phyloP scores from a whole-genome alignment of 139 green algal genomes.

The Limnomonas spitsbergensis region DNA sequence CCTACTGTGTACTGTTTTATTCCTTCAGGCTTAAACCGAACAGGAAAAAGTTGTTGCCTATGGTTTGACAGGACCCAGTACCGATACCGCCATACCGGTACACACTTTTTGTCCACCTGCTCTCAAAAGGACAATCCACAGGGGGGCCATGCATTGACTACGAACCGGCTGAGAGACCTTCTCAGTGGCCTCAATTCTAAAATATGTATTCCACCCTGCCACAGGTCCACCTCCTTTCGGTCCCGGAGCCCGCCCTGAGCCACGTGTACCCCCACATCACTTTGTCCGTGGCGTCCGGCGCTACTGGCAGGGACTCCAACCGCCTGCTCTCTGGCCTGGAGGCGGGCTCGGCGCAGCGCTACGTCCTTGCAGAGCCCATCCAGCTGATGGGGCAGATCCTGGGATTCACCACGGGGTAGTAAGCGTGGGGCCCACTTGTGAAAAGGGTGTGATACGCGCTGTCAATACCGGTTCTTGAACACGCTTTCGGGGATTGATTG shows the following conservation, averaged over 20 bases:
- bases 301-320: constrained; percentile 20
- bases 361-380: constrained; percentile 14
- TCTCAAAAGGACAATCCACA: no score
- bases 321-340: constrained; percentile 10
- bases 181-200: neutral
- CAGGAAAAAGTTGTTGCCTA: no score
- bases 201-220: neutral
- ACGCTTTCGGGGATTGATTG: no score
- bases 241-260: neutral
- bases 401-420: constrained; percentile 19
- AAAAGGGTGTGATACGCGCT: no score
- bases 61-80: neutral
- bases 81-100: neutral
- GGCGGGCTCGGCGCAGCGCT: neutral
- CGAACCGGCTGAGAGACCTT: no score
- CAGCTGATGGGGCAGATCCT: constrained; percentile 26
- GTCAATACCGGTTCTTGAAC: no score
- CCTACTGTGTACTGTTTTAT: no score
- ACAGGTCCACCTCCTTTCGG: constrained; percentile 6
- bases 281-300: constrained; percentile 14
- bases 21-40: no score
- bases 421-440: no score
- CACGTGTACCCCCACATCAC: constrained; percentile 42
- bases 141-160: no score
- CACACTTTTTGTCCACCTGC: neutral